A percentile compares a stretch with the other conserved stretches of the same genome.
Conservation (phyloP, 768 basidiomycete species). For the Pisolithus orientalis region DNA sequence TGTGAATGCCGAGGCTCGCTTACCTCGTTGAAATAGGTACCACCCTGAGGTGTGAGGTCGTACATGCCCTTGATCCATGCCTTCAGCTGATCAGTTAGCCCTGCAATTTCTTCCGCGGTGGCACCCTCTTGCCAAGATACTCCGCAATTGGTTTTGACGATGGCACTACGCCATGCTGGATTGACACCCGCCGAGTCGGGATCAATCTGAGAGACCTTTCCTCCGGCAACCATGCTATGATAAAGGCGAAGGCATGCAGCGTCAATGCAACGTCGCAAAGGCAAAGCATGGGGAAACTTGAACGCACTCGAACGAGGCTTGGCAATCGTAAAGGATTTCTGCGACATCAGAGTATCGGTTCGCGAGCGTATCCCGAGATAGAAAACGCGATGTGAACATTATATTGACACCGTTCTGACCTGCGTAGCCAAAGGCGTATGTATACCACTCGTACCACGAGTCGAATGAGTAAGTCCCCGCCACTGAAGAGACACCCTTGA, state of each 20-base stretch:
- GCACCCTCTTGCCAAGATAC: conserved; percentile 17
- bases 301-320: conserved; percentile 1
- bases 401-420: conserved; percentile 17
- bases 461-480: conserved; percentile 17
- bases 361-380: conserved; percentile 24
- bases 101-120: conserved; percentile 7
- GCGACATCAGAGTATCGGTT: conserved; percentile 19
- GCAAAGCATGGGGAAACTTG: conserved; percentile 2
- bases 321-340: conserved; percentile 8
- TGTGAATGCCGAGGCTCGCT: background rate
- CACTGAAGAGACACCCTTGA: conserved; percentile 14
- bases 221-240: conserved; percentile 38
- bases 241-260: no score
- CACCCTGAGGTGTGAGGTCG: conserved; percentile 28
- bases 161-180: conserved; percentile 40
- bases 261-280: background rate
- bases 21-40: conserved; percentile 47
- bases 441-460: conserved; percentile 23
- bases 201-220: conserved; percentile 30
- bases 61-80: conserved; percentile 9
- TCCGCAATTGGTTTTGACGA: conserved; percentile 23
- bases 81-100: conserved; percentile 4
- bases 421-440: background rate
- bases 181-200: conserved; percentile 35
- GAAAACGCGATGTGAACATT: conserved; percentile 30